These are phyloP conservation scores for Phytopythium montanum DNA, from an alignment of 352 stramenopile genomes.

Conservation along the genomic window DNA sequence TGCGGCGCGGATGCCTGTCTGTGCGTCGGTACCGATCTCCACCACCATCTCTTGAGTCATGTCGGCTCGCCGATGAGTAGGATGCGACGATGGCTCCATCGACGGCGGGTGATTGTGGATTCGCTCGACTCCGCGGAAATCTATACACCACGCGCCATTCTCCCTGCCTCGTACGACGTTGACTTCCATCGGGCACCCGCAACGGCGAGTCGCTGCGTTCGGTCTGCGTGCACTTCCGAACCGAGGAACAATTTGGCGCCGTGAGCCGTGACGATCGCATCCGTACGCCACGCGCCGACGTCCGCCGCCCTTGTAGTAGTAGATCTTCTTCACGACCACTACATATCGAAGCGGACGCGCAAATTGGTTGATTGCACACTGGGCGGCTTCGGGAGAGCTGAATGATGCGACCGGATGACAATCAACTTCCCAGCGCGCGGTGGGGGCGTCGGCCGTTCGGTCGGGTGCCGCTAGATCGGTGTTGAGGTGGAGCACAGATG, in stretches of 20 bases:
- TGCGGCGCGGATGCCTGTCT: not conserved
- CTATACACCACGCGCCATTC: not conserved
- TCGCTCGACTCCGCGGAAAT: not conserved
- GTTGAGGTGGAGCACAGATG: no score
- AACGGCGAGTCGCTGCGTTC: not conserved
- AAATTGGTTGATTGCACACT: no score
- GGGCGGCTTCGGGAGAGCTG: no score
- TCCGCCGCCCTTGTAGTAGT: no score
- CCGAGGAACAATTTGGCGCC: not conserved
- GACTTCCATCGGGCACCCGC: not conserved
- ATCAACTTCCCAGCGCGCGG: no score
- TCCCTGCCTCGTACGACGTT: not conserved
- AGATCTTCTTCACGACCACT: no score
- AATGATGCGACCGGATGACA: no score
- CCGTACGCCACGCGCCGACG: not conserved
- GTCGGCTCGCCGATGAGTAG: not conserved
- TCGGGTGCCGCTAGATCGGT: no score
- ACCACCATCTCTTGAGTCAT: not conserved
- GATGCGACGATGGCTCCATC: not conserved
- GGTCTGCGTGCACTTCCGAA: not conserved
- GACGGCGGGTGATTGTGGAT: not conserved
- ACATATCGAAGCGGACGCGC: no score
- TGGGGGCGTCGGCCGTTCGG: no score
- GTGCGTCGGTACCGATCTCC: not conserved
- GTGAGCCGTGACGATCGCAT: not conserved